phyloP scores from a whole-genome alignment of 2,329 filamentous ascomycete species.

The Didymella lethalis region DNA sequence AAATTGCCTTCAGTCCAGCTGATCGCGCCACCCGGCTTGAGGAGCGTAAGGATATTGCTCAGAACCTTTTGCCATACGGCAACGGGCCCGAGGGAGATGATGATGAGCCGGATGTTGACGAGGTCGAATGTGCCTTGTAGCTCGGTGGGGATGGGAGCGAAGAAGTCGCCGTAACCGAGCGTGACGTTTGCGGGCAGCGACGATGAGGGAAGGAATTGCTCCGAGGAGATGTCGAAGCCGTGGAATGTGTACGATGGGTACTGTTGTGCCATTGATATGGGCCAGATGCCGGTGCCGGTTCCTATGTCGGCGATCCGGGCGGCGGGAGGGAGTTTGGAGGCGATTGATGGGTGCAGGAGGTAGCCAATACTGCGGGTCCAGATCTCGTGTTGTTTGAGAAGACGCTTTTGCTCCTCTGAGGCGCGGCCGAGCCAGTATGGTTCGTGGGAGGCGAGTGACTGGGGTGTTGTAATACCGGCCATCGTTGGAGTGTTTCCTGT shows the following conservation, averaged over 20 bases:
- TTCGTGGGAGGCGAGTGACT: conserved; percentile 14
- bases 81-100: conserved; percentile 36
- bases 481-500: neutral
- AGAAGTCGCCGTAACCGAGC: conserved; percentile 37
- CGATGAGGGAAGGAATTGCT: conserved; percentile 30
- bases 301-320: conserved; percentile 44
- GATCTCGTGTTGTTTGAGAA: conserved; percentile 37
- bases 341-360: conserved; percentile 36
- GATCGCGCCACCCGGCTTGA: conserved; percentile 43
- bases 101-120: conserved; percentile 42
- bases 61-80: conserved; percentile 36
- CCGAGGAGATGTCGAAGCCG: conserved; percentile 42
- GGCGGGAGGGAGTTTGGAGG: conserved; percentile 25
- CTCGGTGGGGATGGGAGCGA: conserved; percentile 36
- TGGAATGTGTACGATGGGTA: conserved; percentile 33
- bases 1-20: conserved; percentile 45
- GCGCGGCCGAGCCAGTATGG: conserved; percentile 42
- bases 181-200: conserved; percentile 34
- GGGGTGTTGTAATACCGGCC: neutral
- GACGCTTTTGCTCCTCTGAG: conserved; percentile 39
- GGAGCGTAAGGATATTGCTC: conserved; percentile 32
- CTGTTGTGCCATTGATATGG: conserved; percentile 32
- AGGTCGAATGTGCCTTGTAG: conserved; percentile 40
- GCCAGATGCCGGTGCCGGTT: conserved; percentile 45
- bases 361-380: conserved; percentile 43